Conservation (phyloP, 805 yeast species). For the Pichia cabralensis region DNA sequence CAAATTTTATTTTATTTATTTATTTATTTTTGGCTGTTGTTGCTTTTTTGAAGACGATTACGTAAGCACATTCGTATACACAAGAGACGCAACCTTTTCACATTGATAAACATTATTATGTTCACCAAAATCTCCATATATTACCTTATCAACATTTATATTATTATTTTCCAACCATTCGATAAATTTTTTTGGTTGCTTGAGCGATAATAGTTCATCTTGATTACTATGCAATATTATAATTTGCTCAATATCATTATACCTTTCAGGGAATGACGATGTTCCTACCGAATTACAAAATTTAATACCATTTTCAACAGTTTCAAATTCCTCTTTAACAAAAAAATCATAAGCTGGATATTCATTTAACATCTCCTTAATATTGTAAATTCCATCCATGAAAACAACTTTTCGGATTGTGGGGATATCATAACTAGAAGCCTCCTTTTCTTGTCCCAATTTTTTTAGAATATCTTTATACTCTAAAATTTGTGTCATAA, state of each 20-base stretch:
- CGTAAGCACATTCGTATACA: no score
- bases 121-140: conserved; percentile 39
- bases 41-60: no score
- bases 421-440: conserved; percentile 5
- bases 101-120: conserved; percentile 58
- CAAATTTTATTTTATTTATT: no score
- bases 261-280: not conserved
- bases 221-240: conserved; percentile 47
- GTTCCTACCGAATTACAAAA: conserved; percentile 13
- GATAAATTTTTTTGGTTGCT: conserved; percentile 37
- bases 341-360: conserved; percentile 51
- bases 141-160: conserved; percentile 13
- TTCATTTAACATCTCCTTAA: conserved; percentile 41
- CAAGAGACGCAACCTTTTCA: conserved; percentile 25
- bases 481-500: conserved; percentile 44
- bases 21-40: no score
- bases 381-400: conserved; percentile 65
- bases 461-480: no score
- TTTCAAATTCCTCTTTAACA: conserved; percentile 46
- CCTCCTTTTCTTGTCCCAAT: conserved; percentile 1
- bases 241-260: conserved; percentile 14
- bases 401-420: conserved; percentile 25
- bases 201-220: conserved; percentile 54
- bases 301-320: conserved; percentile 10
- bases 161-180: conserved; percentile 21